Conservation (phyloP, 2,329 filamentous ascomycete species). For the Aspergillus flavus region DNA sequence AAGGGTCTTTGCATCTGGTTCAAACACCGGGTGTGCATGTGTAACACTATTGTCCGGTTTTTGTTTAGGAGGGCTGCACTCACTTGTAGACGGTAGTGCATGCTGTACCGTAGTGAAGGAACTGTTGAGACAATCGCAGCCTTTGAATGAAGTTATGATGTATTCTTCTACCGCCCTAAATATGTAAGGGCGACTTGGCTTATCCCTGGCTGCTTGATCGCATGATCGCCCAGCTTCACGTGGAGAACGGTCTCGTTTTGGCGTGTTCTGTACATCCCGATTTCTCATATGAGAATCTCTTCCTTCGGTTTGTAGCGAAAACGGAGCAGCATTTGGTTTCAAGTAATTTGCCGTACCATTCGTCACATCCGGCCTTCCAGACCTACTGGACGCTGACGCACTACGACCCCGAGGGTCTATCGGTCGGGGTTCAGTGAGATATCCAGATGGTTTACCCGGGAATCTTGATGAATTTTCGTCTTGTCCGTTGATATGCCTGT, state of each 20-base stretch:
- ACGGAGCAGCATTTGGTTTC: constrained; percentile 17
- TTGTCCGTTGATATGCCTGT: constrained; percentile 14
- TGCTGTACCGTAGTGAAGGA: constrained; percentile 67
- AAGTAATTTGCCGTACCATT: constrained; percentile 21
- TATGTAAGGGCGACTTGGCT: constrained; percentile 51
- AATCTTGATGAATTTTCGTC: constrained; percentile 17
- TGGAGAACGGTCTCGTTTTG: constrained; percentile 23
- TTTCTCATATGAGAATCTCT: constrained; percentile 25
- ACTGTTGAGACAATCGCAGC: constrained; percentile 71
- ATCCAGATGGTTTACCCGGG: constrained; percentile 12
- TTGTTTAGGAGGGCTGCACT: constrained; percentile 43
- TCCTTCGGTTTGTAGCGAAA: constrained; percentile 18
- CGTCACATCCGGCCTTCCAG: constrained; percentile 17
- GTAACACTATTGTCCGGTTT: constrained; percentile 33
- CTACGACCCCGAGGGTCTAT: constrained; percentile 29
- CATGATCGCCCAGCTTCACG: constrained; percentile 22
- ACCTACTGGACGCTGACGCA: constrained; percentile 29
- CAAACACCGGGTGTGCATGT: constrained; percentile 51
- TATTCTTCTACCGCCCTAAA: constrained; percentile 81
- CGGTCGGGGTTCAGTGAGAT: constrained; percentile 22
- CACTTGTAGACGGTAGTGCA: constrained; percentile 46
- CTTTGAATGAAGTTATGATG: constrained; percentile 68
- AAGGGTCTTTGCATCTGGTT: constrained; percentile 74
- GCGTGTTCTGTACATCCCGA: constrained; percentile 30
- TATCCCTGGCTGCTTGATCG: constrained; percentile 42